A percentile compares a stretch with the other conserved stretches of the same genome.
phyloP scores from a whole-genome alignment of 805 yeast genomes.

The Candida nemodendra region DNA sequence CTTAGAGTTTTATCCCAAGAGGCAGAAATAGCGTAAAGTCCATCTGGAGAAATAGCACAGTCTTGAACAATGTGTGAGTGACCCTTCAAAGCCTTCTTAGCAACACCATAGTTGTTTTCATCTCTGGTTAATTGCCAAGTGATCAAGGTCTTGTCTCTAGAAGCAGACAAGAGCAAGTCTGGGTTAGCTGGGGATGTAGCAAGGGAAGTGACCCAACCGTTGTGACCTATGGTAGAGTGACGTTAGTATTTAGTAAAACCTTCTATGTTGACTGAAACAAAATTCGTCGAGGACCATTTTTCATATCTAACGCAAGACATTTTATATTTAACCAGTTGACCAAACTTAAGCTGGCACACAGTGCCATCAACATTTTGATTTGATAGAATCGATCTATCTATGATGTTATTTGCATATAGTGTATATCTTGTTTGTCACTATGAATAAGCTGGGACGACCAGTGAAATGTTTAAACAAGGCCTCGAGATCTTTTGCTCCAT shows the following conservation, averaged over 20 bases:
- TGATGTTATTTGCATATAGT: too few relatives aligned
- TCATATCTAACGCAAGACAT: too few relatives aligned
- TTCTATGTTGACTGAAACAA: neutral
- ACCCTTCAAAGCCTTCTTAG: constrained; percentile 95
- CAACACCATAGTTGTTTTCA: constrained; percentile 96
- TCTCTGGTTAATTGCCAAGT: constrained; percentile 97
- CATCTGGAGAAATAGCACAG: constrained; percentile 96
- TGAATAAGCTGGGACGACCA: too few relatives aligned
- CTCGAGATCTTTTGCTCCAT: too few relatives aligned
- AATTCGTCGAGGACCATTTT: too few relatives aligned
- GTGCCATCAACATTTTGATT: too few relatives aligned
- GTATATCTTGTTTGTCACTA: too few relatives aligned
- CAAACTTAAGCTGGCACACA: too few relatives aligned
- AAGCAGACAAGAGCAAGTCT: constrained; percentile 95
- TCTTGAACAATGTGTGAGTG: constrained; percentile 99
- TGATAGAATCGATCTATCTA: too few relatives aligned
- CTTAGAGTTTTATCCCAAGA: constrained; percentile 99
- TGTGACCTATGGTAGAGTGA: constrained; percentile 51
- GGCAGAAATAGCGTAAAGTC: constrained; percentile 95
- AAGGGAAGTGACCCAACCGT: constrained; percentile 97
- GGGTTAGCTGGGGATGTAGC: constrained; percentile 99
- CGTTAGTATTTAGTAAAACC: constrained; percentile 8
- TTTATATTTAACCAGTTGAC: too few relatives aligned
- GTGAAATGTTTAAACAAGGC: too few relatives aligned
- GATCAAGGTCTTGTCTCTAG: constrained; percentile 98